phyloP scores from a whole-genome alignment of 2,329 filamentous ascomycete species.

The Pseudogymnoascus verrucosus region DNA sequence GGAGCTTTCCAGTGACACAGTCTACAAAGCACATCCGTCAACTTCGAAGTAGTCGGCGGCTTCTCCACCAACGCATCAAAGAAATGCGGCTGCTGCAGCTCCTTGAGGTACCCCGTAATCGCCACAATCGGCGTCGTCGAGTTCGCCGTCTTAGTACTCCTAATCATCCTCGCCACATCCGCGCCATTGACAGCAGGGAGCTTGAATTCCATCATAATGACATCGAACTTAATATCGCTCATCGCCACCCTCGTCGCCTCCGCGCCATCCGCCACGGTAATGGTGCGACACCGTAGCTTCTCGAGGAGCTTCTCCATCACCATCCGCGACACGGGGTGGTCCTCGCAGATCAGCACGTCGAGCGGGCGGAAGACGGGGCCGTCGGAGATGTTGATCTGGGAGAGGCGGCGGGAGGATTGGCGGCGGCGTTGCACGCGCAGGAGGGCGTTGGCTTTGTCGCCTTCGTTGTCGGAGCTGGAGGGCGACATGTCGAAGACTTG shows the following conservation, averaged over 20 bases:
- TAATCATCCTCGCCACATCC: constrained; percentile 94
- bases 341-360: constrained; percentile 93
- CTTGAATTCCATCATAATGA: constrained; percentile 97
- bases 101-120: constrained; percentile 96
- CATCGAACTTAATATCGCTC: constrained; percentile 96
- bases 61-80: constrained; percentile 96
- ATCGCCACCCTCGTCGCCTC: constrained; percentile 91
- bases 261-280: constrained; percentile 80
- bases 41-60: constrained; percentile 84
- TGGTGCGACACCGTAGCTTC: constrained; percentile 88
- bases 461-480: constrained; percentile 95
- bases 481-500: constrained; percentile 95
- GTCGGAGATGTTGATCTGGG: constrained; percentile 78
- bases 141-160: constrained; percentile 93
- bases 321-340: constrained; percentile 91
- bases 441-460: constrained; percentile 81
- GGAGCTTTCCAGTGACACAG: constrained; percentile 92
- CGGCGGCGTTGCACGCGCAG: constrained; percentile 86
- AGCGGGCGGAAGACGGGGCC: constrained; percentile 82
- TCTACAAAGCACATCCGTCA: constrained; percentile 78
- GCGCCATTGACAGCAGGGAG: constrained; percentile 90
- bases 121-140: constrained; percentile 91
- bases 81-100: constrained; percentile 87
- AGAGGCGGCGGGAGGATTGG: constrained; percentile 92
- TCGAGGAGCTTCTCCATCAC: constrained; percentile 99